Evolutionary conservation across 768 basidiomycete species (phyloP), one percentile per base, ranked within the genome.

Genomic region (Trametes coccinea): DNA sequence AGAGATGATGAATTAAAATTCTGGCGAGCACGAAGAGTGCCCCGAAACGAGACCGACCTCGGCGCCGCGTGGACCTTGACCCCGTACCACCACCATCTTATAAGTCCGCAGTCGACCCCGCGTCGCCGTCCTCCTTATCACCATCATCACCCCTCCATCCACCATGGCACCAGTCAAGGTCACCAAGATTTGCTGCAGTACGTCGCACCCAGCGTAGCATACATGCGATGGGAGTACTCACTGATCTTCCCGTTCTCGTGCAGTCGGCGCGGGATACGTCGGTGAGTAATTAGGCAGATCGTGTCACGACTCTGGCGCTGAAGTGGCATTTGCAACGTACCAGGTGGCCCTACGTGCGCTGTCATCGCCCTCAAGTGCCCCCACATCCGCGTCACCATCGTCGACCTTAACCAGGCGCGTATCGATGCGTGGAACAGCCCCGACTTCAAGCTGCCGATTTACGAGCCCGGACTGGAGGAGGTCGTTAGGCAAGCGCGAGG

Each of bases 351-450:
- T 29, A 98, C 95, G 46, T 96, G 94, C 73, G 91, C 95, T 49
- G 94, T 97, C 71, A 93, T 97, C 68, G 94, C 94, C 17, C 80
- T 92, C 67, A 95, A 93, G 75, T 96, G 94, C 74, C 93, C 95
- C 51, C 84, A 95, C 72, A 92, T 98, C 77, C 79, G 79, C 46
- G 96, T 99, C 72, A 99, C 95, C 70, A 99, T 99, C 70, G 97
- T 98, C 70, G 97, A 99, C 77, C 83, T 99, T 68, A 98, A 98
- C 83, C 82, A 95, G 73, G 81, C 88, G 61, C 90, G 97, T 62
- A 86, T 99, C 75, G 92, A 93, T 73, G 96, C 95, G 16, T 99
- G 97, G 97, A 99, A 99, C 79, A 88, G 85, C 73, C 75, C 85
- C 51, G 84, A 93, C 73, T 95, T 85, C 74, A 76, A 80, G 39